Evolutionary conservation across 2,329 filamentous ascomycete species (phyloP).

Genomic region (Fusarium sp.): DNA sequence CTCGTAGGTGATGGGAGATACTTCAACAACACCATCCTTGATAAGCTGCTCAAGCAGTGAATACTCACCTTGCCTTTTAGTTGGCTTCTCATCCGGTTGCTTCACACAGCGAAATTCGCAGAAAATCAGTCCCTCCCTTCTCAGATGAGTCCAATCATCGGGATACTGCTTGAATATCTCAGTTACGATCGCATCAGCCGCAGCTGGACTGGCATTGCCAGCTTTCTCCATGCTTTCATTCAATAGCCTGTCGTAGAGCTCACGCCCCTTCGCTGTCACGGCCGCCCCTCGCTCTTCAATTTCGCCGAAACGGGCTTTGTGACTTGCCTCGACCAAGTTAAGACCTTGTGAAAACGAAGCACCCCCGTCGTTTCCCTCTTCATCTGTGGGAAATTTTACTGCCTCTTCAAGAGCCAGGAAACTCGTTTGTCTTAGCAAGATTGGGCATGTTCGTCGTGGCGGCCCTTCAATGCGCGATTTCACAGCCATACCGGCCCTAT

Average conservation of each 20-base stretch:
- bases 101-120: too few species aligned
- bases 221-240: slow-evolving; percentile 38
- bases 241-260: slow-evolving; percentile 62
- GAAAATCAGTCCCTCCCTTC: too few species aligned
- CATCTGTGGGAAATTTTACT: slow-evolving; percentile 55
- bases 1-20: slow-evolving; percentile 65
- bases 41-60: slow-evolving; percentile 46
- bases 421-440: slow-evolving; percentile 67
- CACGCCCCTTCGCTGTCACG: slow-evolving; percentile 60
- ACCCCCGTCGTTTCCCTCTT: slow-evolving; percentile 13
- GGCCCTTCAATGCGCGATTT: slow-evolving; percentile 68
- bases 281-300: slow-evolving; percentile 67
- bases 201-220: too few species aligned
- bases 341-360: slow-evolving; percentile 50
- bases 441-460: slow-evolving; percentile 58
- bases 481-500: slow-evolving; percentile 43
- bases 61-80: too few species aligned
- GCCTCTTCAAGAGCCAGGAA: slow-evolving; percentile 65
- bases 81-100: too few species aligned
- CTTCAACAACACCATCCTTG: slow-evolving; percentile 52
- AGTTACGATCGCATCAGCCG: too few species aligned
- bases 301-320: slow-evolving; percentile 61
- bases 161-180: too few species aligned
- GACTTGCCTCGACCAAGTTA: too few species aligned
- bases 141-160: too few species aligned